Evolutionary conservation across 805 yeast genomes (phyloP), one percentile per base, ranked within the genome.

Genomic region (Schwanniomyces pseudopolymorphus): DNA sequence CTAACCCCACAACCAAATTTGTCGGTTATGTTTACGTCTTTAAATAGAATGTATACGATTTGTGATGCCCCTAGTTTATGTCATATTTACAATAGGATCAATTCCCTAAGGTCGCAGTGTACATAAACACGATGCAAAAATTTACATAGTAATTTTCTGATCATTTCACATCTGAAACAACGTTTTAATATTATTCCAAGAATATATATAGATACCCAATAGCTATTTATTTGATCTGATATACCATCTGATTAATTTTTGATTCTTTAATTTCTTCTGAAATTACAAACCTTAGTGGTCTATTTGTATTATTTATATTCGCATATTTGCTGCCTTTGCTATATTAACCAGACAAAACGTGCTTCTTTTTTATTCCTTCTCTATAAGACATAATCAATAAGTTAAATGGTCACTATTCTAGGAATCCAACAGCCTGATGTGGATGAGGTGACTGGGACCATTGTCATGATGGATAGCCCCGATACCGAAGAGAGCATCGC

Each of bases 391-490:
- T 6, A 26, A 26, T 26, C 28, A 26, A 26, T 10, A 9, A 7
- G 8, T 31, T 6, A 8, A 5, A 46, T 43, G 46, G 44, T 22
- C 9, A 14, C 38, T 14, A 31, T 58, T 22, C 54, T 75, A 27
- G 75, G 79, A 43, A 70, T 78, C 40, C 57, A 61, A 48, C 74
- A 77, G 54, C 79, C 81, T 6, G 27, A 42, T 16, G 60, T 51
- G 11, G 63, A 57, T 6, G 66, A 66, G 25, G 79, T 79, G 49
- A 75, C 81, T 1, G 83, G 83, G 17, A 78, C 79, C n/a, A 67
- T 74, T 43, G 59, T 64, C 36, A 74, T 75, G 79, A 51, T 71
- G 52, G 61, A 54, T 33, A 54, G 43, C 35, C 50, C 44, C 4
- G 47, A 53, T 5, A 58, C 52, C 13, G 55, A 48, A 9, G 59